These are phyloP conservation scores for Pleurotus platypus DNA, from an alignment of 768 basidiomycete species.

Conservation along the genomic window DNA sequence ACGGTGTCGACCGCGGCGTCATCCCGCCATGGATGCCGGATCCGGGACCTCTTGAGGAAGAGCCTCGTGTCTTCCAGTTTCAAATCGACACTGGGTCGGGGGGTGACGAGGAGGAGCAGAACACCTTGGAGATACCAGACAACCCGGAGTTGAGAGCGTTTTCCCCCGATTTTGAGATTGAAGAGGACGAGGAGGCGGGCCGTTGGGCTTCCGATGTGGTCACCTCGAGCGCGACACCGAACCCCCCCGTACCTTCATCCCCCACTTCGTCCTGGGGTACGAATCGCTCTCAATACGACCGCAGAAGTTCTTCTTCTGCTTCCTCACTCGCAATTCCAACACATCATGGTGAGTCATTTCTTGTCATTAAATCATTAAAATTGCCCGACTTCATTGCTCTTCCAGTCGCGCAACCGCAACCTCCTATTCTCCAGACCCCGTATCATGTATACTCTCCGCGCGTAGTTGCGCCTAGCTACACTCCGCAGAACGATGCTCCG, in stretches of 20 bases:
- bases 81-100: constrained; percentile 40
- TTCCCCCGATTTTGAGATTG: constrained; percentile 2
- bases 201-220: not conserved
- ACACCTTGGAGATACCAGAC: not conserved
- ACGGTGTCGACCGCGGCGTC: constrained; percentile 35
- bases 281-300: not conserved
- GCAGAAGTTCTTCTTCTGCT: not conserved
- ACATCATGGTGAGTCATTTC: not conserved
- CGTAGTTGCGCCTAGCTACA: no score
- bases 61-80: constrained; percentile 64
- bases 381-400: no score
- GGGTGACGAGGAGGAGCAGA: not conserved
- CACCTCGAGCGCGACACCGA: no score
- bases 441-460: not conserved
- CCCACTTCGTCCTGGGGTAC: not conserved
- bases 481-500: no score
- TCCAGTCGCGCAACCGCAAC: no score
- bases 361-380: no score
- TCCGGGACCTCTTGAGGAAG: constrained; percentile 56
- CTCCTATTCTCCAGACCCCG: not conserved
- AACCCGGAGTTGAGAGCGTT: constrained; percentile 1
- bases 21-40: constrained; percentile 37
- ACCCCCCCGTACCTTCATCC: no score
- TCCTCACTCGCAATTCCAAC: not conserved
- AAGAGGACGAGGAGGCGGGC: not conserved